Base-by-base conservation (phyloP, 2,329 filamentous ascomycete species). In the Dothistroma septosporum region DNA sequence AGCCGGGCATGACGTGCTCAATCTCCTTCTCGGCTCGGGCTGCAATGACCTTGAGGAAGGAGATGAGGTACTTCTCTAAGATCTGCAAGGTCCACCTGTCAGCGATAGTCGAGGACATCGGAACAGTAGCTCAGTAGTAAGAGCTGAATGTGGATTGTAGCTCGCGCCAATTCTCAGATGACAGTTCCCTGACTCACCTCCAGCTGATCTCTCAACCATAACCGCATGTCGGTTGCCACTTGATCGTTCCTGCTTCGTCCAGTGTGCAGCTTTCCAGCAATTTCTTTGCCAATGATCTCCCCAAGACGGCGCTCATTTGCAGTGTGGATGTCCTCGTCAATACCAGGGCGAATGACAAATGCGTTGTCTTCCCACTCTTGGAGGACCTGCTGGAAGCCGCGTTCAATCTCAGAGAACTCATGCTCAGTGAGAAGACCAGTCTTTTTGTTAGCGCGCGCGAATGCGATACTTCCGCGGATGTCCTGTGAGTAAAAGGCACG, bases 241-340 rank as follows among this genome's bases (percentile, higher is more conserved):
- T 96, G 92, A 77, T 97, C 92, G 72, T 96, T 96, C 68, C 92
- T 85, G 75, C 88, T 92, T 56, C 92, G 87, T 48, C 80, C 80
- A n/a, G 92, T 96, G 77, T 96, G 92, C 60, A 96, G 84, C 79
- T 96, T 96, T 24, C 92, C 91, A 0, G 88, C 91, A 60, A 89
- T 86, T 28, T 92, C 85, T 75, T 89, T 92, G 70, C 92, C 91
- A 64, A 96, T 92, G 19, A 96, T 83, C 79, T 96, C 92, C 55
- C 90, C 88, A 60, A 82, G 70, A 57, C 80, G 69, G 47, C 80
- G 71, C 74, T 82, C 81, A 64, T 83, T 83, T 47, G 81, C 81
- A 1, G 81, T 83, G 71, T 83, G 81, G 41, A 83, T 83, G 66
- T 83, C 81, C 69, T 82, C 80, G 58, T 82, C 80, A 50, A 81